Evolutionary conservation across 306 rosid species (phyloP).

Genomic region (Glycine tomentella): DNA sequence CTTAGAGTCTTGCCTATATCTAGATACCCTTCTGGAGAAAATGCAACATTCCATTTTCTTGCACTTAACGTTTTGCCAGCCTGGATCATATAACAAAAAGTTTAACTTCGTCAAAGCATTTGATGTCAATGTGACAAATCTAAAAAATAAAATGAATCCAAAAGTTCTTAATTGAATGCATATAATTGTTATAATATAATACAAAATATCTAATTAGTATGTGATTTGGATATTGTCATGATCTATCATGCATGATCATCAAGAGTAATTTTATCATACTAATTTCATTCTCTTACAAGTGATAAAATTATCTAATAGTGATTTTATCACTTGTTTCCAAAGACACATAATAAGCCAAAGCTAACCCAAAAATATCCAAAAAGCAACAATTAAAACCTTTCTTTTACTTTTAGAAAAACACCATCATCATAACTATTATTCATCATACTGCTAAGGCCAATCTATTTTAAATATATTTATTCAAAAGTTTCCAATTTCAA

Average conservation of each 20-base stretch:
- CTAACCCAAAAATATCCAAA: background rate
- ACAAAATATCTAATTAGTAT: background rate
- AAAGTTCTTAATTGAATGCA: background rate
- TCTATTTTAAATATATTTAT: background rate
- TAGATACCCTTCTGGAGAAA: conserved; percentile 83
- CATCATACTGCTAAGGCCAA: background rate
- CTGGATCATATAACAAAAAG: conserved; percentile 53
- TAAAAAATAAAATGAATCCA: background rate
- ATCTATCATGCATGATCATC: background rate
- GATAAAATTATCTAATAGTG: too few relatives aligned
- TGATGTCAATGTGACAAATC: conserved; percentile 11
- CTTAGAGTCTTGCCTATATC: conserved; percentile 85
- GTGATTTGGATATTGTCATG: background rate
- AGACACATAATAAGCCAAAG: background rate
- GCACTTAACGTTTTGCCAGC: conserved; percentile 92
- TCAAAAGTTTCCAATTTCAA: background rate
- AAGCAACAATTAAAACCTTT: background rate
- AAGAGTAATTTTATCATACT: background rate
- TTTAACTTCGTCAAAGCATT: conserved; percentile 4
- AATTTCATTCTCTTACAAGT: background rate
- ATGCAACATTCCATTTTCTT: conserved; percentile 93
- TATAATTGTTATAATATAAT: background rate
- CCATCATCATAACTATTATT: background rate
- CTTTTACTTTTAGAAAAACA: background rate
- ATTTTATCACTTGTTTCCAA: too few relatives aligned